Evolutionary conservation across 495 filamentous ascomycete genomes (phyloP).

Genomic region (Penicillium waksmanii): DNA sequence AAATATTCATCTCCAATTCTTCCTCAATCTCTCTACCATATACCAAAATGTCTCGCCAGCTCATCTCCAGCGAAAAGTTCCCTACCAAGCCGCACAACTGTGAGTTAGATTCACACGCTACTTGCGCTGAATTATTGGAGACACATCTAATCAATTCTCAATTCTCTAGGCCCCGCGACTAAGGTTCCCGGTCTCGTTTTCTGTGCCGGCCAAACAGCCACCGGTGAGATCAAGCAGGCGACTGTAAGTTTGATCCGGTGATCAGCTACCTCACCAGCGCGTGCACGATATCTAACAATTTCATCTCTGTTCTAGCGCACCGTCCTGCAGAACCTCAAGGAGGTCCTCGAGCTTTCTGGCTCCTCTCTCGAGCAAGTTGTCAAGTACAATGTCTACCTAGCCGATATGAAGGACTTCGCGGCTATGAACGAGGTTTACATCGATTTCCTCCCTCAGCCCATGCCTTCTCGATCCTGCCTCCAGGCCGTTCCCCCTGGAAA

Average conservation of each 20-base stretch:
- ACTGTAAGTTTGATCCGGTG: conserved; percentile 29
- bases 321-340: conserved; percentile 61
- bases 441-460: conserved; percentile 42
- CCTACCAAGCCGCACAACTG: conserved; percentile 48
- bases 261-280: not conserved
- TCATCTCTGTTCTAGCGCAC: conserved; percentile 14
- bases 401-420: conserved; percentile 69
- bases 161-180: conserved; percentile 33
- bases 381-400: conserved; percentile 70
- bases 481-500: conserved; percentile 44
- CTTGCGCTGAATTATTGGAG: not conserved
- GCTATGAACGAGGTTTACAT: conserved; percentile 64
- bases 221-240: conserved; percentile 45
- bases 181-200: conserved; percentile 47
- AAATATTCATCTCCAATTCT: not conserved
- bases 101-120: conserved; percentile 14
- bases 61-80: conserved; percentile 47
- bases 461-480: conserved; percentile 43
- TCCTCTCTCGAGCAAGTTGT: conserved; percentile 65
- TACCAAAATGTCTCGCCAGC: conserved; percentile 42
- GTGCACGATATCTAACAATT: not conserved
- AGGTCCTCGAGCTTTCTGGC: conserved; percentile 65
- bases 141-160: not conserved
- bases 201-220: conserved; percentile 46
- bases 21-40: not conserved